phyloP scores from a whole-genome alignment of 129 eudicot species.

The Logfia minima region DNA sequence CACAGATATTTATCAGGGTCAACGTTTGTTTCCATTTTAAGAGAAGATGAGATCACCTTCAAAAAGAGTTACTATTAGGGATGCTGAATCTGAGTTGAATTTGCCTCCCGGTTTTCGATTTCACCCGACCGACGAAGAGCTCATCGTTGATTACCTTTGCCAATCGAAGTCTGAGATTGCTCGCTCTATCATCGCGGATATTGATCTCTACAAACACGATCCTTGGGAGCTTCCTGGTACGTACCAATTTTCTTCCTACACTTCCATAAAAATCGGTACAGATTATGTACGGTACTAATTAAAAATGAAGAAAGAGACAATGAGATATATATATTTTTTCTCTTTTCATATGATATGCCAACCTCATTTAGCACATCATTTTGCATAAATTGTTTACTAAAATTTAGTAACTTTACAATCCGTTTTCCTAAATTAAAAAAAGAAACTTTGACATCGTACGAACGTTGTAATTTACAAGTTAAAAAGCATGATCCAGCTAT shows the following conservation, averaged over 20 bases:
- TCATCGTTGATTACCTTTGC: slow-evolving; percentile 61
- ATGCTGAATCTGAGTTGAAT: slow-evolving; percentile 35
- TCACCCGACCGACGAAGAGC: slow-evolving; percentile 81
- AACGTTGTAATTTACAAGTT: not conserved
- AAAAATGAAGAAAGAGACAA: too few relatives aligned
- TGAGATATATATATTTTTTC: too few relatives aligned
- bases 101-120: slow-evolving; percentile 84
- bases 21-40: not conserved
- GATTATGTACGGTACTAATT: too few relatives aligned
- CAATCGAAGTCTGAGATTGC: not conserved
- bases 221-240: slow-evolving; percentile 28
- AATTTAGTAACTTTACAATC: not conserved
- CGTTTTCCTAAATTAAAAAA: too few relatives aligned
- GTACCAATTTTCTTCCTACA: not conserved
- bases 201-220: slow-evolving; percentile 22
- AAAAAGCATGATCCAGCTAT: not conserved
- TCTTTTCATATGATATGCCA: too few relatives aligned
- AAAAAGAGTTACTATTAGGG: not conserved
- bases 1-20: not conserved
- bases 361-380: too few relatives aligned
- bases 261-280: too few relatives aligned
- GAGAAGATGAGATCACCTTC: slow-evolving; percentile 8
- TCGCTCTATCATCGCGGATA: slow-evolving; percentile 11
- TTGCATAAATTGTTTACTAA: too few relatives aligned
- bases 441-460: not conserved